Conservation (phyloP, 768 basidiomycete species). For the Termitomyces sp. region DNA sequence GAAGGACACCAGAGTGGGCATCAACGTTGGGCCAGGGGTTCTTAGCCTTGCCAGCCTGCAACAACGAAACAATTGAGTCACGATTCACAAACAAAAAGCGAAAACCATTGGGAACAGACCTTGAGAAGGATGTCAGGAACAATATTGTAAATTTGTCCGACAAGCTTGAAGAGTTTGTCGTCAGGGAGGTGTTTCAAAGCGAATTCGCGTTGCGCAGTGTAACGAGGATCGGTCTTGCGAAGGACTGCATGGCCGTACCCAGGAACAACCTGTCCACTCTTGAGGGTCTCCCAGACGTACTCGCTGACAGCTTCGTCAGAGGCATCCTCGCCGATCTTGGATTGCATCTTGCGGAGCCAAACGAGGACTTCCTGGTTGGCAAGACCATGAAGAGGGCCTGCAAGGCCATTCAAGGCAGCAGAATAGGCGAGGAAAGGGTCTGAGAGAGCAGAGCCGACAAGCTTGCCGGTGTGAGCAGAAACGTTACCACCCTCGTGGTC, state of each 20-base stretch:
- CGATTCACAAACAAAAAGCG: background rate
- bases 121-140: constrained; percentile 89
- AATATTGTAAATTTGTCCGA: constrained; percentile 80
- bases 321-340: constrained; percentile 79
- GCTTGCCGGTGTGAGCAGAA: constrained; percentile 89
- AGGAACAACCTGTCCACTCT: constrained; percentile 90
- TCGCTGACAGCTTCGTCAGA: constrained; percentile 85
- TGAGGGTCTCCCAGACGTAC: constrained; percentile 93
- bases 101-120: constrained; percentile 26
- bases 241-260: constrained; percentile 87
- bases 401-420: constrained; percentile 92
- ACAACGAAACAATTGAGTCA: background rate
- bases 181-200: constrained; percentile 79
- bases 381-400: constrained; percentile 94
- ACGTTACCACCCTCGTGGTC: constrained; percentile 99
- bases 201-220: constrained; percentile 87
- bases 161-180: constrained; percentile 92
- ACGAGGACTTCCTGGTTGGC: constrained; percentile 96
- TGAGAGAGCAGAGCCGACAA: constrained; percentile 92
- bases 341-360: constrained; percentile 93
- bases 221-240: constrained; percentile 89
- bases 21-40: constrained; percentile 98
- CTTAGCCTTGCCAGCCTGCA: constrained; percentile 83
- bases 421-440: constrained; percentile 95
- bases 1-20: constrained; percentile 88